Evolutionary conservation across 75 land plant genomes (phyloP), one percentile per base, ranked within the genome.

Genomic region (Pinus albicaulis): DNA sequence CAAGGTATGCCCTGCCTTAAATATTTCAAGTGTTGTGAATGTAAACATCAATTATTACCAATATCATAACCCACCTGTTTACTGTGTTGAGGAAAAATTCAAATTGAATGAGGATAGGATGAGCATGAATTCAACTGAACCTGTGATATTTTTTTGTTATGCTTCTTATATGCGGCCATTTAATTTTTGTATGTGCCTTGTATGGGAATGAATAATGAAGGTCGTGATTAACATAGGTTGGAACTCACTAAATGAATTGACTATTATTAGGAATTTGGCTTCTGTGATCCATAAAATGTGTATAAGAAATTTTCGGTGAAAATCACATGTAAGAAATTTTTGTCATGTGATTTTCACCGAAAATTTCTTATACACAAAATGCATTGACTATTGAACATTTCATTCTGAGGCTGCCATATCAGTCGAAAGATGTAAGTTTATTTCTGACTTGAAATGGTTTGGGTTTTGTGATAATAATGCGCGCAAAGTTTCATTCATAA

Each of bases 381-480:
- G 95, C 98, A 41, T 79, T 95, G 75, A 87, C 95, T 64, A 95
- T 95, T n/a, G 98, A 95, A 78, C 95, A 95, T 72, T 90, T 92
- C 83, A 90, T 95, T 55, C 68, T 95, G 73, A 84, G 98, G 62
- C 80, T 95, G 20, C 98, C 98, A 4, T 91, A 73, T 80, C 85
- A 88, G 77, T 79, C 85, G 59, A 88, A 87, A 82, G 73, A 86
- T 79, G 98, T 91, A 86, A 87, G 92, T 70, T 22, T 70, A 28
- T 28, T 55, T 25, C 17, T 52, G 56, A 48, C 2, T 11, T 48
- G 52, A 22, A 41, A 19, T 36, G 3, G 22, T 28, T 68, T 68
- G 48, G n/a, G 13, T 0, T 52, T 48, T 48, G 52, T 11, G 52
- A 8, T 8, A 48, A 48, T 10, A 48, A 68, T 19, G 22, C 19